These are phyloP conservation scores for Synchytrium microbalum DNA, from an alignment of 371 early-diverging fungal species.

Conservation along the genomic window DNA sequence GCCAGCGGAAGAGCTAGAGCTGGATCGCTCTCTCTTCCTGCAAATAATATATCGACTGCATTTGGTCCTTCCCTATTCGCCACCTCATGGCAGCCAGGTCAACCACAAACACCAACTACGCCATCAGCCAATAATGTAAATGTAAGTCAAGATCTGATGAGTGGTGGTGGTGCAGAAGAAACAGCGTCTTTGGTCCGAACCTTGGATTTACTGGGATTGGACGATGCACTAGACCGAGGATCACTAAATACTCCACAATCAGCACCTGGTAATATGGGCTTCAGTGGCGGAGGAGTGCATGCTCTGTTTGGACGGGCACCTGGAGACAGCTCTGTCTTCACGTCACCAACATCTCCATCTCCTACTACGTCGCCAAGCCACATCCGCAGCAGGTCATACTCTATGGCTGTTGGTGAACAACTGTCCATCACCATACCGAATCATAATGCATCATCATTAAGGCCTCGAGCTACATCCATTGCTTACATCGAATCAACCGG, in stretches of 20 bases:
- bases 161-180: constrained; percentile 34
- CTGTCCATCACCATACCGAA: constrained; percentile 31
- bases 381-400: constrained; percentile 55
- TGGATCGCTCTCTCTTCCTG: constrained; percentile 52
- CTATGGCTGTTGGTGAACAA: constrained; percentile 57
- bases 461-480: constrained; percentile 25
- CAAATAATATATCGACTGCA: constrained; percentile 37
- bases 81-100: constrained; percentile 48
- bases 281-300: constrained; percentile 3
- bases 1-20: constrained; percentile 23
- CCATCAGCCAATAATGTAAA: constrained; percentile 28
- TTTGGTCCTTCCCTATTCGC: constrained; percentile 61
- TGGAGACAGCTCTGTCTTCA: neutral
- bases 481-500: constrained; percentile 21
- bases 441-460: constrained; percentile 8
- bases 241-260: constrained; percentile 22
- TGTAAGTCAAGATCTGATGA: constrained; percentile 50
- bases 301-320: neutral
- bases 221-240: constrained; percentile 42
- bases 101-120: constrained; percentile 24
- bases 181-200: constrained; percentile 59
- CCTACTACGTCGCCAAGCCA: constrained; percentile 6
- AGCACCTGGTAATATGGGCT: constrained; percentile 15
- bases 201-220: constrained; percentile 66
- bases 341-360: constrained; percentile 6